Evolutionary conservation across 768 basidiomycete genomes (phyloP), one percentile per base, ranked within the genome.

Genomic region (Tulasnella sp.): DNA sequence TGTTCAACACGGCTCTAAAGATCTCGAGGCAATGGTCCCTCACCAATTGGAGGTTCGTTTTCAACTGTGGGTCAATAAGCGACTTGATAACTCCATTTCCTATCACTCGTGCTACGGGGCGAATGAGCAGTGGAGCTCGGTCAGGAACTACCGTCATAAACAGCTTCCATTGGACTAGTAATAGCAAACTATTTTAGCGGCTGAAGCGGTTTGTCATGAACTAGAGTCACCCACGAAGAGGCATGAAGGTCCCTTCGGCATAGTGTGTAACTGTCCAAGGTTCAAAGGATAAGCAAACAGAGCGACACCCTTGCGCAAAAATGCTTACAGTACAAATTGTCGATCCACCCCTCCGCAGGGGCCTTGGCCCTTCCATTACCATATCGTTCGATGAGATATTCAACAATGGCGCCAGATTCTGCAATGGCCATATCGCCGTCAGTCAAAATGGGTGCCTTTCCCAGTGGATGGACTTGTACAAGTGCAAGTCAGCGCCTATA

Each of bases 381-480:
- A 44, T 66, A 72, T 54, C 67, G 69, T 24, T 60, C 53, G 37
- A 73, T 66, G 42, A 74, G 48, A 54, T 73, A 73, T 35, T 71
- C 71, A 48, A 71, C 60, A 34, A 73, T 72, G 15, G 71, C 71
- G 24, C 67, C 67, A 54, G 72, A 69, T 54, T 70, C 69, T 15
- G 70, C 67, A 13, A 75, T 51, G 3, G 63, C 66, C n/a, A 70
- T 48, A 16, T 68, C 66, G 13, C 68, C 72, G 56, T 73, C 70
- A 3, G 68, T 70, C 35, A 73, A 70, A 45, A 74, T 64, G 15
- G 72, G 74, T 3, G 69, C 62, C 55, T 70, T 73, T 22, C 74
- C 72, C 8, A 73, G 58, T n/a, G 73, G 71, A 41, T 69, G 63
- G 22, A 72, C 47, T 2, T 65, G 48, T 22, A 58, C 56, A n/a